These are phyloP conservation scores for Blepharisma stoltei DNA, from an alignment of 73 alveolate genomes.

Conservation along the genomic window DNA sequence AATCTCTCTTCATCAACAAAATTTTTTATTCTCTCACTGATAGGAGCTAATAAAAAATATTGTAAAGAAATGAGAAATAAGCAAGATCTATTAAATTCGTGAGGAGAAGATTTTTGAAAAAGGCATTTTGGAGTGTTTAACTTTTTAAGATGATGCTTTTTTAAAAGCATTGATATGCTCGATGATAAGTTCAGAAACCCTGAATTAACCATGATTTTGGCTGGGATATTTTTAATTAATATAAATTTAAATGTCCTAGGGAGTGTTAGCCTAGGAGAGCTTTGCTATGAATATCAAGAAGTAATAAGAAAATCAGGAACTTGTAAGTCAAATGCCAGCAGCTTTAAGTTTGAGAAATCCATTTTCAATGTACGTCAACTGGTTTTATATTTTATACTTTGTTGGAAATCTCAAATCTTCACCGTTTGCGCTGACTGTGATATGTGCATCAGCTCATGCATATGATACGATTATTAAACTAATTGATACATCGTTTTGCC, in stretches of 20 bases:
- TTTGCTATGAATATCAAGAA: neutral
- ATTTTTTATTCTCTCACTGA: too few species aligned
- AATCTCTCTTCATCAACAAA: too few species aligned
- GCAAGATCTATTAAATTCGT: neutral
- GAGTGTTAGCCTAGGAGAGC: neutral
- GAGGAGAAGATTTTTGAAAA: neutral
- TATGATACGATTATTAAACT: neutral
- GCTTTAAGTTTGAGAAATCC: neutral
- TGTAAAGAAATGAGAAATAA: too few species aligned
- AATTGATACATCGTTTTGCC: neutral
- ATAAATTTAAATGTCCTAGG: neutral
- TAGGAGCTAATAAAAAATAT: too few species aligned
- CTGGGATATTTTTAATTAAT: neutral
- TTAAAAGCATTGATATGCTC: neutral
- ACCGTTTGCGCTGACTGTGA: neutral
- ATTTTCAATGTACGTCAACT: neutral
- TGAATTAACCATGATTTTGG: neutral
- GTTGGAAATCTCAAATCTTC: neutral
- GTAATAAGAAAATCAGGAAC: too few species aligned
- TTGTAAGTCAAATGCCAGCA: too few species aligned
- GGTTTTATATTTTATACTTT: neutral
- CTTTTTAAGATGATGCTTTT: neutral
- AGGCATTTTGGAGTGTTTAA: neutral
- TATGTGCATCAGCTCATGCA: neutral
- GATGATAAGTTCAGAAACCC: neutral